Evolutionary conservation across 2,329 filamentous ascomycete genomes (phyloP).

Genomic region (Claviceps pazoutovae): DNA sequence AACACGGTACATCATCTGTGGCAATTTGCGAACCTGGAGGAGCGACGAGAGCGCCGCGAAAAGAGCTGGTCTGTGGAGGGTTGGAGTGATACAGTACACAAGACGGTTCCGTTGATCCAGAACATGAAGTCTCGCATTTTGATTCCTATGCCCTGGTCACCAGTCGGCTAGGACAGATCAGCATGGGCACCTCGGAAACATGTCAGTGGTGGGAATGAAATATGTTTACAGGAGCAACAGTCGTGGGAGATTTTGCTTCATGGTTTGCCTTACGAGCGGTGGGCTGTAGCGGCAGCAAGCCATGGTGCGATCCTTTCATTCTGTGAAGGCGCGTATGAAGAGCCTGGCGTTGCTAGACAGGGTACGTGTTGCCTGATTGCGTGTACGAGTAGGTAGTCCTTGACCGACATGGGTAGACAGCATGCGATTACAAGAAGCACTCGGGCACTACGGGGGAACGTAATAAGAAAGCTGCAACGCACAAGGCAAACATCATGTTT

Average conservation of each 20-base stretch:
- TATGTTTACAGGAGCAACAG: too few relatives aligned
- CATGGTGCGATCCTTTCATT: background rate
- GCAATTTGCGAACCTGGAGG: slow-evolving; percentile 96
- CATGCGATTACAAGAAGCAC: background rate
- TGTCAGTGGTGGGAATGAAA: background rate
- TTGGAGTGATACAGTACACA: slow-evolving; percentile 95
- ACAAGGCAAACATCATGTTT: too few relatives aligned
- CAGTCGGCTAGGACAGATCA: slow-evolving; percentile 50
- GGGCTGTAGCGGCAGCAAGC: background rate
- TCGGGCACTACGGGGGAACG: background rate
- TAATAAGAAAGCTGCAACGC: too few relatives aligned
- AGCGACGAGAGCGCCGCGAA: slow-evolving; percentile 78
- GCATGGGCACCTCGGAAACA: background rate
- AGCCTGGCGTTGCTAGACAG: background rate
- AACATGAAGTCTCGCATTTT: slow-evolving; percentile 89
- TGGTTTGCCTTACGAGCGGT: background rate
- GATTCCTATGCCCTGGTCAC: slow-evolving; percentile 92
- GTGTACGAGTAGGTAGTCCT: background rate
- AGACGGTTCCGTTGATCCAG: slow-evolving; percentile 94
- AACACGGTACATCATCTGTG: slow-evolving; percentile 97
- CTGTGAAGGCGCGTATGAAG: background rate
- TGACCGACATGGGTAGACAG: background rate
- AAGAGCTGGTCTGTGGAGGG: slow-evolving; percentile 91
- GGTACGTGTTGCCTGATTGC: background rate
- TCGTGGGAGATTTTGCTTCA: too few relatives aligned